phyloP scores from a whole-genome alignment of 1,284 basidiomycete species.

The Ustanciosporium gigantosporum region DNA sequence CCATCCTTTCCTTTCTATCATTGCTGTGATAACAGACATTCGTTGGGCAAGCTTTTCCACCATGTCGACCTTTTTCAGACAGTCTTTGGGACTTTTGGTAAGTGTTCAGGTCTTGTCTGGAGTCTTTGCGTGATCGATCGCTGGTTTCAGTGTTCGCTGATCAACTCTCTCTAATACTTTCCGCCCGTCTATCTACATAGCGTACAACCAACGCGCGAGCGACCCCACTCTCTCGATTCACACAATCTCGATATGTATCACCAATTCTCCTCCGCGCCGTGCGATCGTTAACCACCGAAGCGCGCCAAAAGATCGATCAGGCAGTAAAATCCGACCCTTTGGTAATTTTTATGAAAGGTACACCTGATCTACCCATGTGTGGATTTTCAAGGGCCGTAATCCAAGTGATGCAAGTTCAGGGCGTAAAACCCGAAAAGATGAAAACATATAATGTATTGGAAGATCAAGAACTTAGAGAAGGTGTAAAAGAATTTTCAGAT shows the following conservation, averaged over 20 bases:
- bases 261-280: no score
- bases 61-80: constrained; percentile 1
- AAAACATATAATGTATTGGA: constrained; percentile 83
- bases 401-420: constrained; percentile 86
- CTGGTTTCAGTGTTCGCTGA: no score
- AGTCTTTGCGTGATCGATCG: no score
- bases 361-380: constrained; percentile 72
- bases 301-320: constrained; percentile 64
- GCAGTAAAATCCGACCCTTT: constrained; percentile 72
- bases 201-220: no score
- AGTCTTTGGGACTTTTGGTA: not conserved
- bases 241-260: no score
- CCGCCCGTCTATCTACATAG: no score
- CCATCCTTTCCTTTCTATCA: no score
- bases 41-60: no score
- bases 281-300: constrained; percentile 63
- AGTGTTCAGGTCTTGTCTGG: not conserved
- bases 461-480: constrained; percentile 78
- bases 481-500: constrained; percentile 91
- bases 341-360: constrained; percentile 93
- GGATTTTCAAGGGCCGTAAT: constrained; percentile 92
- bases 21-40: no score
- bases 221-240: no score
- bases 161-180: no score
- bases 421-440: constrained; percentile 67